Base-by-base conservation (phyloP, 2,329 filamentous ascomycete genomes). In the Talaromyces sp. region DNA sequence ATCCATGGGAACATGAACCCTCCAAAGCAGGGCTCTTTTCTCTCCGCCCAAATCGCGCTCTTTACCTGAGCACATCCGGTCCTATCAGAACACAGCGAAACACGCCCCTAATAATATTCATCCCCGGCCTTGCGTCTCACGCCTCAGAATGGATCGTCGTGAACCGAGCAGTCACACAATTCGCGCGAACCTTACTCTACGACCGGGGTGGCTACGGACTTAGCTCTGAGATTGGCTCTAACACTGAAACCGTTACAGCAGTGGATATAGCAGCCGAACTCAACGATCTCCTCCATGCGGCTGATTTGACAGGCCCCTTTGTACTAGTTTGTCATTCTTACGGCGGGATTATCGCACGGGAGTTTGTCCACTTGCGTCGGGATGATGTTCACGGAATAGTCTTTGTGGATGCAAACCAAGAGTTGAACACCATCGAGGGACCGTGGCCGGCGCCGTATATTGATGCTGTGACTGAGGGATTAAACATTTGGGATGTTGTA, bases 101-200 rank as follows among this genome's bases (percentile, higher is more conserved):
- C 43, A 25, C 69, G 57, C 69, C 69, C 35, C 62, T 73, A 41
- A 65, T 72, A 19, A 58, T 73, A 22, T 60, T 73, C 7, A 73
- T 73, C 57, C 68, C 66, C 43, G 72, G 71, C 13, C 25, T 70
- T 31, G 70, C 65, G 50, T 69, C 68, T 58, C 69, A 66, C 8
- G 68, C 69, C 56, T 66, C 66, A 22, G 70, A 70, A 66, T 73
- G 70, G 71, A 62, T 66, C 9, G 68, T 47, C 56, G 70, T 73
- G 11, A 62, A 67, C 58, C 69, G 68, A 15, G 64, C 69, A 35
- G 58, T 69, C 17, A 22, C 66, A 33, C 68, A 66, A 11, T 69
- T 72, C 63, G 67, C 66, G 57, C 67, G 70, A 17, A 68, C 66
- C 27, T 47, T 72, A 5, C 63, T 66, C 39, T 73, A 73, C 31